These are phyloP conservation scores for Nakaseomyces sp. DNA, from an alignment of 1,139 yeast species.

Conservation along the genomic window DNA sequence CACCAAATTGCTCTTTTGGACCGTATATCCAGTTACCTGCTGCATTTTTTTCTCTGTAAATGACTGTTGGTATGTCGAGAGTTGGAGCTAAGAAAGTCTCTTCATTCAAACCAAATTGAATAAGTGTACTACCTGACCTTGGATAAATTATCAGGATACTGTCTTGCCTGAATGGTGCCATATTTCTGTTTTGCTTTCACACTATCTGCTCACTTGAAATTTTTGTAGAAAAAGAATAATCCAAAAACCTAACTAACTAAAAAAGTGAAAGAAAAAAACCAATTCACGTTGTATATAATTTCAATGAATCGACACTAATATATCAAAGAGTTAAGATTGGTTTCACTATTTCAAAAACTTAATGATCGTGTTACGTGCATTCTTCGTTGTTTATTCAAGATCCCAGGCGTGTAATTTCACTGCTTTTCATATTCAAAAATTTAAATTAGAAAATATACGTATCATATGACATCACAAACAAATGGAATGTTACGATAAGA, in stretches of 20 bases:
- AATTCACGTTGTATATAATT: too few relatives aligned
- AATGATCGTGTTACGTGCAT: too few relatives aligned
- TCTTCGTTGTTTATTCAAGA: too few relatives aligned
- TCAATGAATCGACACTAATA: too few relatives aligned
- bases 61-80: constrained; percentile 64
- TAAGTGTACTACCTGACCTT: constrained; percentile 68
- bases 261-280: too few relatives aligned
- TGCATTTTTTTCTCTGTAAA: constrained; percentile 44
- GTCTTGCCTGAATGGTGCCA: constrained; percentile 43
- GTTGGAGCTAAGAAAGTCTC: constrained; percentile 65
- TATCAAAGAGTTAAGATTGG: too few relatives aligned
- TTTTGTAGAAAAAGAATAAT: neutral
- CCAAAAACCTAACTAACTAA: neutral
- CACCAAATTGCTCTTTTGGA: constrained; percentile 29
- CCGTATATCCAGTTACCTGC: constrained; percentile 41
- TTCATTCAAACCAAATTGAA: constrained; percentile 76
- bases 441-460: too few relatives aligned
- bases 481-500: too few relatives aligned
- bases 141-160: constrained; percentile 54
- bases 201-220: neutral
- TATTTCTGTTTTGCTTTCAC: constrained; percentile 10
- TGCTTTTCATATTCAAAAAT: too few relatives aligned
- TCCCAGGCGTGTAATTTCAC: too few relatives aligned
- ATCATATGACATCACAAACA: too few relatives aligned
- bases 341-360: too few relatives aligned